Conservation (phyloP, 73 alveolate species). For the Paramecium pentaurelia region DNA sequence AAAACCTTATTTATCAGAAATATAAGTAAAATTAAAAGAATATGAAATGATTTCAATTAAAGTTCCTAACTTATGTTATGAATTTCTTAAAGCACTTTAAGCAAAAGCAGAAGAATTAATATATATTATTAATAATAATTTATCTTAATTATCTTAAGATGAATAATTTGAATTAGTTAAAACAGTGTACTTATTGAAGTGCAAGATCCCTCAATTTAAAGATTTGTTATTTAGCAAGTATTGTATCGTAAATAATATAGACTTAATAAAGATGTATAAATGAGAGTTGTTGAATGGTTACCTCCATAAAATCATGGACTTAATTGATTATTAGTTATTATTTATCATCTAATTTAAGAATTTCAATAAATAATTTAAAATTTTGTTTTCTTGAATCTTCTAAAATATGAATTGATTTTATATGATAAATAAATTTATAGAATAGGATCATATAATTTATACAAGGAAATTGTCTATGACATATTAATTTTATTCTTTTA, state of each 20-base stretch:
- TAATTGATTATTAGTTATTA: background rate
- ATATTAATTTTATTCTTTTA: too few relatives aligned
- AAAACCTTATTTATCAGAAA: background rate
- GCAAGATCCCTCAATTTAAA: background rate
- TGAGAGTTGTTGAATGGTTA: background rate
- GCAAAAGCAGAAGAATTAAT: background rate
- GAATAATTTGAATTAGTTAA: conserved; percentile 6
- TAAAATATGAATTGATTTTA: too few relatives aligned
- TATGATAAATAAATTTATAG: too few relatives aligned
- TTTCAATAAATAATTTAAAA: background rate
- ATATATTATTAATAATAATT: background rate
- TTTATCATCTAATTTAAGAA: background rate
- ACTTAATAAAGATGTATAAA: background rate
- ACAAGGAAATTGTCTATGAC: too few relatives aligned
- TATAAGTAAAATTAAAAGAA: background rate
- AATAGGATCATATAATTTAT: too few relatives aligned
- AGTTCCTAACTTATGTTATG: background rate
- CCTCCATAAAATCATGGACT: background rate
- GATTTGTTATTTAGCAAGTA: background rate
- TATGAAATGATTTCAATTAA: background rate
- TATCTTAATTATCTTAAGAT: background rate
- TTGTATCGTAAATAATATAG: background rate
- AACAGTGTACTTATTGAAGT: background rate
- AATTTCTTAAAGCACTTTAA: background rate
- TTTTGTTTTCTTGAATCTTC: too few relatives aligned